Base-by-base conservation (phyloP, 2,329 filamentous ascomycete genomes). In the Bertia moriformis region DNA sequence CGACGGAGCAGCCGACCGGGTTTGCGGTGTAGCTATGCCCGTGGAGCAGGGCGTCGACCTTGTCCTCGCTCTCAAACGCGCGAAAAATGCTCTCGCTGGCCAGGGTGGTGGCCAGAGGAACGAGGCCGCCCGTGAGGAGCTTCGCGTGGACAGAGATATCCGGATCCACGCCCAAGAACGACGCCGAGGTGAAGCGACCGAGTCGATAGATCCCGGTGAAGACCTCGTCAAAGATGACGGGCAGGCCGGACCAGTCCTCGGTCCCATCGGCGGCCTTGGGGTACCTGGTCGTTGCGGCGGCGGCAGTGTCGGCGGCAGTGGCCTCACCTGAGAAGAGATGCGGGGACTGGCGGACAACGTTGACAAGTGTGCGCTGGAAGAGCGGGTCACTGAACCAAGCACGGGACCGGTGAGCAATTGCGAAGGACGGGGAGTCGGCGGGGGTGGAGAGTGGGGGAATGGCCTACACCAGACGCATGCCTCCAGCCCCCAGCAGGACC, bases 1-100 rank as follows among this genome's bases (percentile, higher is more conserved):
- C 86, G 0, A 93, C 83, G 35, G 80, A 73, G 48, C 84, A 93
- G 0, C 85, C 86, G 1, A 91, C 71, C 0, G 86, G 70, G 54
- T 93, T 84, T 0, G 85, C 85, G 0, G 85, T 93, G 57, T 93
- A 93, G 54, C 83, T 89, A 53, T 93, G 85, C 0, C 85, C 85
- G 48, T 93, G 86, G 3, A 93, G 62, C 4, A 93, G 58, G 0
- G 85, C 85, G 46, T 89, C 83, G 1, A 72, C 75, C 59, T 91
- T 93, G 38, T 85, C 76, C 1, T 71, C 63, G 39, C 78, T 78
- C 12, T 72, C 61, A 51, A 93, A 93, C 0, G 74, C 72, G 1
- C 73, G 51, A 55, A 87, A 91, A 36, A 93, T 78, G 42, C 66
- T 68, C 42, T 86, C 66, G 24, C 80, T 86, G 0, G 85, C 83